phyloP scores from a whole-genome alignment of 2,329 filamentous ascomycete species.

The Teratosphaeria epicoccoides region DNA sequence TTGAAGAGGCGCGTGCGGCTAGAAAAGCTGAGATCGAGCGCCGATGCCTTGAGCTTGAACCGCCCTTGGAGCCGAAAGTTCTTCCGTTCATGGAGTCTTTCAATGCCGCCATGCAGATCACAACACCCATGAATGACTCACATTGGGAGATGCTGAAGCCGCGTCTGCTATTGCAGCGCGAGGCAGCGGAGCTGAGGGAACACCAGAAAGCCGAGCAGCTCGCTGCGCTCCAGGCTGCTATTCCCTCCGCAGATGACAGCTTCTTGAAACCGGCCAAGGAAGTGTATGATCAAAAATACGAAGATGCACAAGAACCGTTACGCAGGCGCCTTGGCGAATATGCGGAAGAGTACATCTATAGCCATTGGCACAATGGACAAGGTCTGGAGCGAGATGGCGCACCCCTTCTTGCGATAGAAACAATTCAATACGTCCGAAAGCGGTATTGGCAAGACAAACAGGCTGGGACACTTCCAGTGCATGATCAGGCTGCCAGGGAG shows the following conservation, averaged over 20 bases:
- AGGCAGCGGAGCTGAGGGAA: constrained; percentile 50
- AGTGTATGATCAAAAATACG: constrained; percentile 57
- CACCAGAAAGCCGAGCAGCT: constrained; percentile 37
- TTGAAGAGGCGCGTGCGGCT: constrained; percentile 51
- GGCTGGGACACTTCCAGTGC: constrained; percentile 11
- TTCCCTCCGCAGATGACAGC: constrained; percentile 39
- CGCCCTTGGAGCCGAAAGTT: constrained; percentile 52
- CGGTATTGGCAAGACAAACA: constrained; percentile 36
- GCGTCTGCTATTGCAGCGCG: constrained; percentile 55
- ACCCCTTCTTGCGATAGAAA: constrained; percentile 60
- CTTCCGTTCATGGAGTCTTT: constrained; percentile 64
- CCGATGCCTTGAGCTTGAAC: constrained; percentile 52
- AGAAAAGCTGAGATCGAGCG: constrained; percentile 62
- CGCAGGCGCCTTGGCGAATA: constrained; percentile 54
- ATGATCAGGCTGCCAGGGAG: constrained; percentile 1
- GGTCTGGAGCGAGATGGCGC: constrained; percentile 54
- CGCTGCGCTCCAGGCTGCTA: constrained; percentile 34
- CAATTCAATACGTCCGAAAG: constrained; percentile 49
- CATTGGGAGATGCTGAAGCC: constrained; percentile 61
- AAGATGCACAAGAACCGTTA: constrained; percentile 57
- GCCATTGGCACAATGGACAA: constrained; percentile 54
- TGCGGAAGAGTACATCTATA: constrained; percentile 59
- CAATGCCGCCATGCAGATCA: constrained; percentile 60
- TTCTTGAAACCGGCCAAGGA: constrained; percentile 46
- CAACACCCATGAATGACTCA: constrained; percentile 54